Conservation (phyloP, 2,329 filamentous ascomycete species). For the Tolypocladium album region DNA sequence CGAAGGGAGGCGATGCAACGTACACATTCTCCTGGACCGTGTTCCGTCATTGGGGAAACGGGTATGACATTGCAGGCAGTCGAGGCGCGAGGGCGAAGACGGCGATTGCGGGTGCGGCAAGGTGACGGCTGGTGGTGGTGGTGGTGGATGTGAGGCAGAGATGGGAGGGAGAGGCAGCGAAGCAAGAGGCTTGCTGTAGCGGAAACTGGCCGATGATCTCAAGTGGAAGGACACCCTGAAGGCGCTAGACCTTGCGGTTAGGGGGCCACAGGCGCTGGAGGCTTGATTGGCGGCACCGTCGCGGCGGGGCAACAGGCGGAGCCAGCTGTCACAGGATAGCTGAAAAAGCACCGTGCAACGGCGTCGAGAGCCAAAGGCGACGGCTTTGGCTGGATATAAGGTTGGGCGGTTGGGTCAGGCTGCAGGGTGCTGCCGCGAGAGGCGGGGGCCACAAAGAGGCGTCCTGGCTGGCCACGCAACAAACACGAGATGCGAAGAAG, state of each 20-base stretch:
- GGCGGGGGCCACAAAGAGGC: neutral
- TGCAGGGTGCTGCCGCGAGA: neutral
- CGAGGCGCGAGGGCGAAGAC: neutral
- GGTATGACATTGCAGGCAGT: constrained; percentile 22
- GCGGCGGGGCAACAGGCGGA: neutral
- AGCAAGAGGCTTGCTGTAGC: neutral
- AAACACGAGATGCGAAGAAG: neutral
- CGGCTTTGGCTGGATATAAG: neutral
- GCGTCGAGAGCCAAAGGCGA: neutral
- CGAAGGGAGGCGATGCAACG: constrained; percentile 10
- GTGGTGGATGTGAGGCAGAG: neutral
- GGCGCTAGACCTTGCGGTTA: neutral
- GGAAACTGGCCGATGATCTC: neutral
- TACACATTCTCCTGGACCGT: constrained; percentile 34
- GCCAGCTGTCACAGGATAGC: neutral
- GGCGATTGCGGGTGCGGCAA: neutral
- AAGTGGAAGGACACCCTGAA: neutral
- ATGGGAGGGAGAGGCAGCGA: neutral
- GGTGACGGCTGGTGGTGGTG: neutral
- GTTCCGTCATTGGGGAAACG: constrained; percentile 19
- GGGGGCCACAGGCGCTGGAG: neutral
- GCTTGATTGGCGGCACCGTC: constrained; percentile 3
- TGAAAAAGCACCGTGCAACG: neutral
- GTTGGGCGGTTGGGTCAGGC: neutral
- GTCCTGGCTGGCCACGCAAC: neutral